A percentile compares a stretch with the other conserved stretches of the same genome.
Conservation (phyloP, 352 stramenopile genomes). For the Pythium coloratum region DNA sequence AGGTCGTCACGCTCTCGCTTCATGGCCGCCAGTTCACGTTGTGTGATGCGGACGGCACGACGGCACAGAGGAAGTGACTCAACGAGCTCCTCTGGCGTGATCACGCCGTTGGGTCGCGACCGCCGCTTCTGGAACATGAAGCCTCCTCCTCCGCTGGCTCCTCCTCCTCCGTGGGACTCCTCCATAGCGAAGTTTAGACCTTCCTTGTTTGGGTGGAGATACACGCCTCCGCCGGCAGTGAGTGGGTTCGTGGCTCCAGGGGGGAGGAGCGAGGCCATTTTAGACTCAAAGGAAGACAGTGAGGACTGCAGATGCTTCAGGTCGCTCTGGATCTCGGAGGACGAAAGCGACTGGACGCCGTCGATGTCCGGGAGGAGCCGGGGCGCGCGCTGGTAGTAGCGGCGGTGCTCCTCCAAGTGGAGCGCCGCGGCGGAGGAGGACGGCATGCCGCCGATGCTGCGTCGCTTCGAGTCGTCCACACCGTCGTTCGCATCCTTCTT, state of each 20-base stretch:
- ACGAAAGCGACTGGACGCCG: slow-evolving; percentile 51
- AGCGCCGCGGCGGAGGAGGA: slow-evolving; percentile 16
- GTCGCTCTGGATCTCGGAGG: slow-evolving; percentile 50
- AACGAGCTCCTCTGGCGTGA: slow-evolving; percentile 74
- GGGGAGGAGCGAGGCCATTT: slow-evolving; percentile 26
- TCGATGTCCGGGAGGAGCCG: slow-evolving; percentile 57
- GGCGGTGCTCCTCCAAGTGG: slow-evolving; percentile 25
- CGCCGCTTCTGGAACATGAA: slow-evolving; percentile 40
- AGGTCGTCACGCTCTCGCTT: slow-evolving; percentile 75
- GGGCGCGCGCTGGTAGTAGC: slow-evolving; percentile 46
- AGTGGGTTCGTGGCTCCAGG: slow-evolving; percentile 10
- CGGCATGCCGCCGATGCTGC: slow-evolving; percentile 20
- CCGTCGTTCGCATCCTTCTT: slow-evolving; percentile 50
- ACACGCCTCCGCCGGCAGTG: slow-evolving; percentile 17
- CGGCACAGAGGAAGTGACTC: slow-evolving; percentile 64
- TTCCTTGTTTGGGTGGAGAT: slow-evolving; percentile 28
- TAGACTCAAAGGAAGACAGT: slow-evolving; percentile 47
- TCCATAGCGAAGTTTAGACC: slow-evolving; percentile 19
- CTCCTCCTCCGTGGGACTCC: slow-evolving; percentile 23
- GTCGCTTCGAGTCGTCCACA: slow-evolving; percentile 17
- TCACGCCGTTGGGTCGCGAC: slow-evolving; percentile 41
- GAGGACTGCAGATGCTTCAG: slow-evolving; percentile 60
- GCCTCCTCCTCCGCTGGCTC: background rate
- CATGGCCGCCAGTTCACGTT: slow-evolving; percentile 65
- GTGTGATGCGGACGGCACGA: slow-evolving; percentile 71